phyloP scores from a whole-genome alignment of 192 early-diverging fungal genomes.

The Coemansia sp. region DNA sequence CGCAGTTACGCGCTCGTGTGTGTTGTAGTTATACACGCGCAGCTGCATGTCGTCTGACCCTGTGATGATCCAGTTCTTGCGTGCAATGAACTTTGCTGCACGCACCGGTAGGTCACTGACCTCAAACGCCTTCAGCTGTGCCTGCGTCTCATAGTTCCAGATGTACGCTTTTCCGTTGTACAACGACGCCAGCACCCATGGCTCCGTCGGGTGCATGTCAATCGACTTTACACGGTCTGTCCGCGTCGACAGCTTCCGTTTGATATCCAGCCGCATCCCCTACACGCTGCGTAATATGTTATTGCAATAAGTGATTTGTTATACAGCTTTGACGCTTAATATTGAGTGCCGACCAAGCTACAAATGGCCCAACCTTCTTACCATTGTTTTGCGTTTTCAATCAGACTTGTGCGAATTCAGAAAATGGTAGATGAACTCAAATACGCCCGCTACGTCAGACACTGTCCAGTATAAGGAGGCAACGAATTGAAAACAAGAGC shows the following conservation, averaged over 20 bases:
- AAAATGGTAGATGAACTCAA: not conserved
- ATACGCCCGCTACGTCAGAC: not conserved
- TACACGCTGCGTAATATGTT: constrained; percentile 14
- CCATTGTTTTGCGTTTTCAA: not conserved
- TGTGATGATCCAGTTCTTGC: constrained; percentile 95
- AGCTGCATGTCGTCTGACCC: constrained; percentile 98
- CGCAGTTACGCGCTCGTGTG: constrained; percentile 92
- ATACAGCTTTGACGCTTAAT: not conserved
- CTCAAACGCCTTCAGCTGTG: constrained; percentile 96
- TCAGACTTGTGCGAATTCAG: not conserved
- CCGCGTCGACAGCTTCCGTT: constrained; percentile 63
- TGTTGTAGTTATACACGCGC: constrained; percentile 99
- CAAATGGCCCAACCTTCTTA: not conserved
- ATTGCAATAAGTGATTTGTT: not conserved
- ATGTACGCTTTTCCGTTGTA: constrained; percentile 96
- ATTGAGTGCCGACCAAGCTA: not conserved
- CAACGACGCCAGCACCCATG: constrained; percentile 94
- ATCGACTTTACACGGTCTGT: constrained; percentile 95
- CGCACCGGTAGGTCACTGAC: constrained; percentile 94
- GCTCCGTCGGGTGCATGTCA: constrained; percentile 98
- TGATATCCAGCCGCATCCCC: constrained; percentile 61
- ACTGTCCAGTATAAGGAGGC: not conserved
- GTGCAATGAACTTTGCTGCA: constrained; percentile 93
- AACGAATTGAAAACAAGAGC: not conserved
- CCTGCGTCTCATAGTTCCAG: constrained; percentile 98